Base-by-base conservation (phyloP, 805 yeast genomes). In the Kuraishia ogatae region DNA sequence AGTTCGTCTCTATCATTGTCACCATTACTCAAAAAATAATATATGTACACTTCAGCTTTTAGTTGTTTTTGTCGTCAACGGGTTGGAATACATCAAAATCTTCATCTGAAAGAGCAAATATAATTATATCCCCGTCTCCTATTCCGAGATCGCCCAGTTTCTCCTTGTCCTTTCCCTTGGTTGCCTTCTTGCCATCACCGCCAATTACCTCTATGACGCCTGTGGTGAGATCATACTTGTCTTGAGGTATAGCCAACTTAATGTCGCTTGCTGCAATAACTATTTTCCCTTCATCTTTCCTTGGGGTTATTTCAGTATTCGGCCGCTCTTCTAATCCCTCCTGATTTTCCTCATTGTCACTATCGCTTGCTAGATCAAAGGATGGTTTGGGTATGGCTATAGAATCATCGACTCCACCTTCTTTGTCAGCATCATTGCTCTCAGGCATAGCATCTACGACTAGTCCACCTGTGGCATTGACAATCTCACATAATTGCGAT, bases 391-490 rank as follows among this genome's bases (percentile, higher is more conserved):
- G 76, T 23, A 75, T 67, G 19, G 76, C 77, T 2, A 73, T 69
- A 3, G 70, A 69, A 51, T 67, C 66, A 1, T 60, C 63, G 1
- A 58, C 65, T 2, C 64, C 72, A 1, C 66, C 70, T 52, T 66
- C 71, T 2, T 55, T 59, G 2, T 55, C 64, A 3, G 58, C 69
- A 10, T 63, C 69, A 22, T 65, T 62, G 4, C 67, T 66, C 2
- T 59, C 64, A 1, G 75, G 63, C 2, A 53, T 54, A 48, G 61
- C 64, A 39, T 65, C 60, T 2, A 61, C 54, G n/a, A 55, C 59
- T 43, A 78, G 61, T 0, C 86, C 86, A 1, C 86, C 86, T 0
- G 81, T 71, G 2, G 66, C 58, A 55, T 75, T 73, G 24, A 83
- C 72, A 24, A 76, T 72, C 5, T 63, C 60, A 1, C 66, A 64